A percentile compares a stretch with the other conserved stretches of the same genome.
These are phyloP conservation scores for Malus orientalis DNA, from an alignment of 306 rosid species.

Conservation along the genomic window DNA sequence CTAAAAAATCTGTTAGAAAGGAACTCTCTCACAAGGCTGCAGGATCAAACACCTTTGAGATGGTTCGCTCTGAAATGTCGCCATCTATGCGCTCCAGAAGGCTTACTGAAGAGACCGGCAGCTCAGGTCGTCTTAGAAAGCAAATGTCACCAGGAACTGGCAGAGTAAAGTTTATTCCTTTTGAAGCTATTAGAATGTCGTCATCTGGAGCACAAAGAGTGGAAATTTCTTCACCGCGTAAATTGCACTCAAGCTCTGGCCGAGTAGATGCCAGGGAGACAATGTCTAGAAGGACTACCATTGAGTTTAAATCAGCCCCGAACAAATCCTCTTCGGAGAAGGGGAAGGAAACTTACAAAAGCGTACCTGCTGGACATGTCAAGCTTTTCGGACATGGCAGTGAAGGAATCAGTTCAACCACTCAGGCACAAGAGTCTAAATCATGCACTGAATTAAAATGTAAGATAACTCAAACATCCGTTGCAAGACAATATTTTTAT, in stretches of 20 bases:
- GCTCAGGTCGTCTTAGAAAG: background rate
- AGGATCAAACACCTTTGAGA: background rate
- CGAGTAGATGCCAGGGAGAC: background rate
- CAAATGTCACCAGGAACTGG: background rate
- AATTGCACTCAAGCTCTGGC: background rate
- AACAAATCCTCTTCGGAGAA: background rate
- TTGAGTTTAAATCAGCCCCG: background rate
- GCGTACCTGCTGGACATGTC: background rate
- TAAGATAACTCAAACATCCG: background rate
- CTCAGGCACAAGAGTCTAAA: background rate
- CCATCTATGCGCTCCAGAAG: background rate
- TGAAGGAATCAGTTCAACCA: background rate
- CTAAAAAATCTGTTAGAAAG: background rate
- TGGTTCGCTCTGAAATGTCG: background rate
- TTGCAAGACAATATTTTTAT: background rate
- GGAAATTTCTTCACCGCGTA: background rate
- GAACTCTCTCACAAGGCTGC: background rate
- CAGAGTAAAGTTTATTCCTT: background rate
- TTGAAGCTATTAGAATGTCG: background rate
- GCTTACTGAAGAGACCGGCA: background rate
- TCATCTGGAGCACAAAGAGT: background rate
- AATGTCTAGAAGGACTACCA: background rate
- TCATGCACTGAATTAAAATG: background rate
- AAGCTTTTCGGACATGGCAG: background rate
- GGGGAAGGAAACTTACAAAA: background rate